Percentiles rank a stretch among this genome's conserved stretches.
Evolutionary conservation across 306 rosid species (phyloP).

Genomic region (Boehmeria nivea): DNA sequence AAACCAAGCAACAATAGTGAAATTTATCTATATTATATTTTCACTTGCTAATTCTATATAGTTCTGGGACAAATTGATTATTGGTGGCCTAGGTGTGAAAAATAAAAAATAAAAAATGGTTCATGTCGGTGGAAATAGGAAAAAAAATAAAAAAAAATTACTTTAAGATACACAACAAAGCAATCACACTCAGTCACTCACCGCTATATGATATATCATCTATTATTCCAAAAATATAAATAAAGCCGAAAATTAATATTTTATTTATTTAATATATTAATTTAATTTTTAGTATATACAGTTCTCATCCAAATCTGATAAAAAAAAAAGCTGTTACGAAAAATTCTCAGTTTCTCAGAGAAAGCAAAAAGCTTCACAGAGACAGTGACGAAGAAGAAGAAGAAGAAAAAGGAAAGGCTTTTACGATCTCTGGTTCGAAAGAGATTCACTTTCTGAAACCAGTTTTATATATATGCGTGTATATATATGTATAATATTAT

Average conservation of each 20-base stretch:
- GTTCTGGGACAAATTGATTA: background rate
- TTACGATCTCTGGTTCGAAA: slow-evolving; percentile 15
- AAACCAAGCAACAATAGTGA: background rate
- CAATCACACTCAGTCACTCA: background rate
- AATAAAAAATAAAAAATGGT: slow-evolving; percentile 10
- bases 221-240: background rate
- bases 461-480: background rate
- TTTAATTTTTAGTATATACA: background rate
- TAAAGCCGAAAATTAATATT: background rate
- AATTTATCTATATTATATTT: background rate
- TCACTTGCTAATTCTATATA: background rate
- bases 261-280: background rate
- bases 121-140: slow-evolving; percentile 48
- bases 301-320: slow-evolving; percentile 40
- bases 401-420: slow-evolving; percentile 3
- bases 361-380: background rate
- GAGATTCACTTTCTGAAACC: slow-evolving; percentile 22
- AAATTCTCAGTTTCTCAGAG: slow-evolving; percentile 9
- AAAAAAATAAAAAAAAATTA: slow-evolving; percentile 21
- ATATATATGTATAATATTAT: background rate
- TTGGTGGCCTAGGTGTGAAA: slow-evolving; percentile 12
- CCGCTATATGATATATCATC: slow-evolving; percentile 8
- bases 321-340: slow-evolving; percentile 19
- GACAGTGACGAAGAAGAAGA: slow-evolving; percentile 21
- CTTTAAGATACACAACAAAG: background rate